Evolutionary conservation across 176 grass and related monocot genomes (phyloP).

Genomic region (Eragrostis nindensis): DNA sequence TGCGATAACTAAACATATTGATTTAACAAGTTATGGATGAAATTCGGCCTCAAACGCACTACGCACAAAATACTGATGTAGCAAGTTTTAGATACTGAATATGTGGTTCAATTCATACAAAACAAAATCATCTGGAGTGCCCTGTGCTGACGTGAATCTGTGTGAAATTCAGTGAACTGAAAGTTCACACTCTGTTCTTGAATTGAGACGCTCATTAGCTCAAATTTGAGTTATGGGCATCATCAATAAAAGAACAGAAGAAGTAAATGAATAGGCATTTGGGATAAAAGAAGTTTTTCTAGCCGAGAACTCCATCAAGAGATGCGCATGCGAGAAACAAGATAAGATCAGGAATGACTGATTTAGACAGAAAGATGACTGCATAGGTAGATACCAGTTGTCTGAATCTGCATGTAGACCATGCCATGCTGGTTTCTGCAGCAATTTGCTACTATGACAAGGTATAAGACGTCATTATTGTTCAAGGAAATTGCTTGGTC

Average conservation of each 20-base stretch:
- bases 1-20: conserved; percentile 6
- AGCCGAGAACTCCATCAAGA: neutral
- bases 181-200: too few species aligned
- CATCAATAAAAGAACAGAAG: too few species aligned
- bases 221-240: too few species aligned
- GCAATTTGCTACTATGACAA: conserved; percentile 25
- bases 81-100: too few species aligned
- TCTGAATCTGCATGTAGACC: conserved; percentile 25
- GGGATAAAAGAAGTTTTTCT: neutral
- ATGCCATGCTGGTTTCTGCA: conserved; percentile 23
- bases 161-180: conserved; percentile 1
- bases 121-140: neutral
- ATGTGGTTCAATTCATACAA: too few species aligned
- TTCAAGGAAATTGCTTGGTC: conserved; percentile 5
- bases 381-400: conserved; percentile 35
- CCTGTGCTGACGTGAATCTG: neutral
- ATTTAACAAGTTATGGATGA: conserved; percentile 4
- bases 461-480: conserved; percentile 7
- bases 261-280: neutral
- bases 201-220: too few species aligned
- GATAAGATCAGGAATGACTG: conserved; percentile 52
- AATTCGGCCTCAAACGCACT: neutral
- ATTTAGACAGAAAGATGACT: conserved; percentile 43
- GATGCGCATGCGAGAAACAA: neutral
- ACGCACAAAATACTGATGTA: neutral